These are phyloP conservation scores for Coemansia sp. DNA, from an alignment of 192 early-diverging fungal species.

Conservation along the genomic window DNA sequence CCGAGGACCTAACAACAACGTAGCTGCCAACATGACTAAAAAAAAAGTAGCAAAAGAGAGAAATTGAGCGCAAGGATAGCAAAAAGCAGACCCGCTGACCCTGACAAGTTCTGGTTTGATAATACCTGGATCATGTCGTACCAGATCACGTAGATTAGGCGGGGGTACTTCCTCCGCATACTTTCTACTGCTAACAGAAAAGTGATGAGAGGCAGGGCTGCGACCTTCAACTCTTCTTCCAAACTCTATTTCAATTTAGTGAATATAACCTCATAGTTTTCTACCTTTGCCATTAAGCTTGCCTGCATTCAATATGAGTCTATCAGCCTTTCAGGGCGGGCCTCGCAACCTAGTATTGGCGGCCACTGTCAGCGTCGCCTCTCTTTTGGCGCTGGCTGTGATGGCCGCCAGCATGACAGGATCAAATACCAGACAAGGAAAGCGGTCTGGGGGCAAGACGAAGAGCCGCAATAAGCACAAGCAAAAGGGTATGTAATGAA, in stretches of 20 bases:
- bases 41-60: not conserved
- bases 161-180: not conserved
- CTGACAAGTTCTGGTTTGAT: no score
- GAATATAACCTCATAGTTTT: not conserved
- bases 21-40: not conserved
- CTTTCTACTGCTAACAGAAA: not conserved
- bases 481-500: constrained; percentile 9
- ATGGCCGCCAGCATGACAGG: constrained; percentile 16
- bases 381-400: constrained; percentile 32
- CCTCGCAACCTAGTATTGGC: constrained; percentile 31
- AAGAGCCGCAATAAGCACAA: constrained; percentile 10
- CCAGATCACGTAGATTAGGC: not conserved
- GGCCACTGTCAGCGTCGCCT: constrained; percentile 40
- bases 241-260: not conserved
- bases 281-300: not conserved
- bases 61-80: not conserved
- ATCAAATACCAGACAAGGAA: not conserved
- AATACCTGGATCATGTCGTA: not conserved
- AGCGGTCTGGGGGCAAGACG: constrained; percentile 7
- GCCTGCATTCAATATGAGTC: not conserved
- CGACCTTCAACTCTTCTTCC: not conserved
- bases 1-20: not conserved
- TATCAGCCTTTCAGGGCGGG: constrained; percentile 9
- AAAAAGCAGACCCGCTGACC: no score
- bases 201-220: not conserved